These are phyloP conservation scores for Blepharisma japonicum DNA, from an alignment of 73 alveolate species.

Conservation along the genomic window DNA sequence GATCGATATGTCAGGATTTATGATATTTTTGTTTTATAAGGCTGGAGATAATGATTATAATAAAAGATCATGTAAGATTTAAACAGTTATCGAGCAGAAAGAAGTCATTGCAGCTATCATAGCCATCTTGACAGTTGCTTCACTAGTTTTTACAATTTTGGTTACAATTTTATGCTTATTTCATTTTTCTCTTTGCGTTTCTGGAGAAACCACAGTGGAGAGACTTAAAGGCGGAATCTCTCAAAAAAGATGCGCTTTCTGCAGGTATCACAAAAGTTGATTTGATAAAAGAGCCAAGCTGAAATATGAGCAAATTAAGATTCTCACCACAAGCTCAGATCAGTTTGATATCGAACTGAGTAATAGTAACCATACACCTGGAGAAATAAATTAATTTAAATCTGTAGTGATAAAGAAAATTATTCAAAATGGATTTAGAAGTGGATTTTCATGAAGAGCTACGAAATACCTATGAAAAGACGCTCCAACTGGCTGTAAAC, in stretches of 20 bases:
- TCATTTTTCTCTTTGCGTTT: conserved; percentile 2
- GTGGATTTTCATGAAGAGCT: conserved; percentile 15
- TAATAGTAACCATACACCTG: too few species aligned
- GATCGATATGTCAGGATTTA: conserved; percentile 44
- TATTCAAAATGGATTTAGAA: background rate
- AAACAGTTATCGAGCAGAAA: background rate
- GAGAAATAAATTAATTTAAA: too few species aligned
- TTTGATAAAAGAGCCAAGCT: too few species aligned
- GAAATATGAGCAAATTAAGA: too few species aligned
- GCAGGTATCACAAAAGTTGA: too few species aligned
- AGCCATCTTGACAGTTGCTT: background rate
- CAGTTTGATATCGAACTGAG: too few species aligned
- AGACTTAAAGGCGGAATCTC: background rate
- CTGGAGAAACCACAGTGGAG: conserved; percentile 13
- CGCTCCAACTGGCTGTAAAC: background rate
- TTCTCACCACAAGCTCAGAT: too few species aligned
- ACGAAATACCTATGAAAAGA: background rate
- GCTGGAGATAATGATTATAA: conserved; percentile 35
- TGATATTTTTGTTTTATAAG: conserved; percentile 38
- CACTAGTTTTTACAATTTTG: background rate
- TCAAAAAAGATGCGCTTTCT: too few species aligned
- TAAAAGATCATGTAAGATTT: conserved; percentile 11
- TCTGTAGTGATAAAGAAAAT: too few species aligned
- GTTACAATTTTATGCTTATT: background rate
- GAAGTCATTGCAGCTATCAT: background rate